These are phyloP conservation scores for Clarireedia paspali DNA, from an alignment of 2,329 filamentous ascomycete species.

Conservation along the genomic window DNA sequence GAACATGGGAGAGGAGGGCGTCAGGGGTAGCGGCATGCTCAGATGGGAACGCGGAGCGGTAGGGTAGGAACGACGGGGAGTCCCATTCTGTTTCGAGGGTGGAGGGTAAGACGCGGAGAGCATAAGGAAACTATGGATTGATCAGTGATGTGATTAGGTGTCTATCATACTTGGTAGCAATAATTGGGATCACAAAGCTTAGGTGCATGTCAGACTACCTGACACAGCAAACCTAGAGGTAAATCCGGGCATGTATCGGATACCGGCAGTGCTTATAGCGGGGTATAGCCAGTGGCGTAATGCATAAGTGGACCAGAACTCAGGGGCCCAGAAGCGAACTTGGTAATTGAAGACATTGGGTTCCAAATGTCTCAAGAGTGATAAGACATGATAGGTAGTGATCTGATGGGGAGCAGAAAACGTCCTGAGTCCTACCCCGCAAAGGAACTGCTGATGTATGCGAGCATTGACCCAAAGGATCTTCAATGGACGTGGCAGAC, in stretches of 20 bases:
- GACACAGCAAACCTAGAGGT: neutral
- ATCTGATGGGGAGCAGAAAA: neutral
- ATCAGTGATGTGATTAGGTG: constrained; percentile 8
- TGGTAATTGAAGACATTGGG: neutral
- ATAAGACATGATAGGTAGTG: too few species aligned
- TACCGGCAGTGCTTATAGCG: neutral
- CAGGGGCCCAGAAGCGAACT: neutral
- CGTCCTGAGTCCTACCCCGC: constrained; percentile 1
- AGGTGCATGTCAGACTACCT: neutral
- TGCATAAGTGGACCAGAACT: neutral
- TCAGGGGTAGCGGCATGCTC: constrained; percentile 51
- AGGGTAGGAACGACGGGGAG: constrained; percentile 53
- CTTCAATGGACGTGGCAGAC: constrained; percentile 2
- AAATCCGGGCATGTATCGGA: neutral
- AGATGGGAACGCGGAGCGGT: constrained; percentile 63
- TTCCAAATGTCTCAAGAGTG: too few species aligned
- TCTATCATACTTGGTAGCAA: neutral
- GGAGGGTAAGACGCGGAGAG: constrained; percentile 55
- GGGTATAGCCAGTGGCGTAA: constrained; percentile 2
- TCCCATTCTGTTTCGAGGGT: constrained; percentile 63
- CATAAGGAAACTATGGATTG: constrained; percentile 63
- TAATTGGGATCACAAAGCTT: neutral
- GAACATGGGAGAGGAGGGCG: constrained; percentile 58
- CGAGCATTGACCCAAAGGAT: neutral
- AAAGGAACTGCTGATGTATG: constrained; percentile 3